Conservation (phyloP, 176 grass and related monocot species). For the Oryza nivara region DNA sequence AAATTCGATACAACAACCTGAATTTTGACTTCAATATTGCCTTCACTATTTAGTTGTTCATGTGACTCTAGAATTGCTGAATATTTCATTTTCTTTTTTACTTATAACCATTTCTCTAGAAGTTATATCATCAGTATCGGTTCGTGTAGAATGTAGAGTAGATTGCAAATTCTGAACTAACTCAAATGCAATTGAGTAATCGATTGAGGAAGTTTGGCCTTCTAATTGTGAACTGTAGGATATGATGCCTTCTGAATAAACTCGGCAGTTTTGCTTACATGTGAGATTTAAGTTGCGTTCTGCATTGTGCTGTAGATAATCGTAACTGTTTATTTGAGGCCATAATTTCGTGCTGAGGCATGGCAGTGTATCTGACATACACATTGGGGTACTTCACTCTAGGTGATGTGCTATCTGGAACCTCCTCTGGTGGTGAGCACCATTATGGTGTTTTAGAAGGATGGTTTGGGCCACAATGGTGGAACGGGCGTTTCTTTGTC, state of each 20-base stretch:
- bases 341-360: not conserved
- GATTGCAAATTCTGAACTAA: not conserved
- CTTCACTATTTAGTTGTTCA: not conserved
- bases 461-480: conserved; percentile 93
- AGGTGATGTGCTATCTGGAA: conserved; percentile 97
- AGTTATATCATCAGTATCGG: not conserved
- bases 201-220: not conserved
- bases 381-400: not conserved
- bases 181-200: not conserved
- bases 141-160: not conserved
- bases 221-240: not conserved
- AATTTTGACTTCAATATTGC: not conserved
- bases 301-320: not conserved
- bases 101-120: not conserved
- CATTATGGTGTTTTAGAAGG: conserved; percentile 92
- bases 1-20: not conserved
- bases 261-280: not conserved
- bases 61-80: not conserved
- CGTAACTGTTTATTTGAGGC: not conserved
- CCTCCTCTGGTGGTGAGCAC: conserved; percentile 66
- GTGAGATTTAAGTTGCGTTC: conserved; percentile 2
- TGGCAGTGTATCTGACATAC: not conserved
- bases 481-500: conserved; percentile 83
- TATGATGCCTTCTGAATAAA: conserved; percentile 10
- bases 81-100: not conserved